Evolutionary conservation across 2,329 filamentous ascomycete genomes (phyloP), one percentile per base, ranked within the genome.

Genomic region (Aspergillus pseudoglaucus): DNA sequence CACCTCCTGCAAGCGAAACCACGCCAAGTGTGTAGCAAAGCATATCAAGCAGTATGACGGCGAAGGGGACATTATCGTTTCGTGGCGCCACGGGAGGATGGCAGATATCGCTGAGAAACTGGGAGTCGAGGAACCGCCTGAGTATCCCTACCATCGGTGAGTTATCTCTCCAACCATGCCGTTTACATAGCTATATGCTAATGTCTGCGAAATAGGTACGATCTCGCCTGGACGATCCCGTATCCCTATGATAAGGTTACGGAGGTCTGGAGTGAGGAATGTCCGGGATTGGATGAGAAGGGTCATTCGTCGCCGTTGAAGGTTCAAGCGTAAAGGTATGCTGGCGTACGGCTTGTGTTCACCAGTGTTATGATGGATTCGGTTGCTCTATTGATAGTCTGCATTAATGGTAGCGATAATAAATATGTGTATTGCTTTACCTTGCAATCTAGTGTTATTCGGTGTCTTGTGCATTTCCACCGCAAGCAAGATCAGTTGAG

Each of bases 171-270:
- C 33, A 37, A 6, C 3, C 15, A n/a, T 9, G 15, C 4, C n/a
- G 5, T 10, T 37, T n/a, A 37, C 25, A 10, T 10, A 10, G 25
- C 25, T 30, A 9, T 30, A n/a, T 12, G 25, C 25, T 30, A 12
- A 30, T 30, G 10, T 12, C 9, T 30, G 25, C 25, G 25, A 39
- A 18, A 25, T 22, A 65, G 62, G 17, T 65, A 57, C 32, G 62
- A 65, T 35, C 33, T 65, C 4, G 59, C 63, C 23, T 65, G 61
- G 62, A 64, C 56, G 1, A 55, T 59, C 35, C 59, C 60, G 4
- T 60, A 49, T 39, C 60, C 62, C 3, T 64, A 61, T 49, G 35
- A 55, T 17, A 56, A 57, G n/a, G 49, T 65, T 27, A 63, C 58
- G 5, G 47, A 54, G 20, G 48, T 61, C 10, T 30, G 45, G 25